Evolutionary conservation across 2,329 filamentous ascomycete species (phyloP), one percentile per base, ranked within the genome.

Genomic region (Fusarium sp.): DNA sequence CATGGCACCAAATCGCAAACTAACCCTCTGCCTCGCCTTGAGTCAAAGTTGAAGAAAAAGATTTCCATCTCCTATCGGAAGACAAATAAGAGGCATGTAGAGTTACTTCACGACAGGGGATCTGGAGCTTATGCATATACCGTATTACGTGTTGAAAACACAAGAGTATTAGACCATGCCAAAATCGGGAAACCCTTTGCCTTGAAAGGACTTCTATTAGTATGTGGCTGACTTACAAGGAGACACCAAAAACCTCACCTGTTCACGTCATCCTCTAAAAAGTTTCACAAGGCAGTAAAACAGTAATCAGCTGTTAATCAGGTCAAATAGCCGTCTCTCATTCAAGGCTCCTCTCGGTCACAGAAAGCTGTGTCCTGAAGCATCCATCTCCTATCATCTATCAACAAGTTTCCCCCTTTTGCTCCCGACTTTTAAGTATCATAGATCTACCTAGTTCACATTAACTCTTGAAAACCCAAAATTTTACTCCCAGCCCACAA

Each of bases 371-470:
- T 23, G 26, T 18, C 26, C 10, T 48, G 15, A 55, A 40, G 17
- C 27, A 40, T 20, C 35, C 27, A 26, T 17, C 30, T 35, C 20
- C 49, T 40, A 41, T 27, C 33, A 42, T 64, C 32, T 48, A 65
- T 65, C 20, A n/a, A 49, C 32, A 35, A 42, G 50, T 26, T 23
- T 35, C 68, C 44, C 52, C 45, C 40, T 56, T 59, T 54, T 49
- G 23, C 42, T 55, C 38, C 44, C 32, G 14, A 49, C 44, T 68
- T 62, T 63, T 70, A 64, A 46, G 44, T 37, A 57, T 69, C 69
- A 55, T 69, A 60, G 69, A 71, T 65, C 59, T 57, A 45, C 60
- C 68, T 50, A 48, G 32, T 63, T 64, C 58, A 63, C 60, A 63
- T 63, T 23, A 45, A 54, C 45, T 64, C 60, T 61, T 63, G 30